A percentile compares a stretch with the other conserved stretches of the same genome.
Conservation (phyloP, 306 rosid species). For the Citrullus mucosospermus region DNA sequence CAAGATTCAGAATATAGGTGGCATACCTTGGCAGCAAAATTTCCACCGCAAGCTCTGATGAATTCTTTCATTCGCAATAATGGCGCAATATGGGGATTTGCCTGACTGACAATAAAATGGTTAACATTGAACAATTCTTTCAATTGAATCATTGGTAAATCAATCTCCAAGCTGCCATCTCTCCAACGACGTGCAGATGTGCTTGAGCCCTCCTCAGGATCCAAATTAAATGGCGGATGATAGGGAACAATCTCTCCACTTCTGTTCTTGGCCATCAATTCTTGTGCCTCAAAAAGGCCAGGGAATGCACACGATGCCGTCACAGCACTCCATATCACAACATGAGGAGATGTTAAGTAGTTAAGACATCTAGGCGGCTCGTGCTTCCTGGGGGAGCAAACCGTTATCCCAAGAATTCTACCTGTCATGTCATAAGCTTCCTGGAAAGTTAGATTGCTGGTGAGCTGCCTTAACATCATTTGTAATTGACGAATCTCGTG, state of each 20-base stretch:
- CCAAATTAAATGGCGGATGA: slow-evolving; percentile 90
- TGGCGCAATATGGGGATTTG: slow-evolving; percentile 93
- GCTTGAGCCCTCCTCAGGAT: slow-evolving; percentile 63
- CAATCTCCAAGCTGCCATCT: slow-evolving; percentile 97
- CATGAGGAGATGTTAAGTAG: slow-evolving; percentile 95
- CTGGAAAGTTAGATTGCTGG: slow-evolving; percentile 92
- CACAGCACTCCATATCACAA: slow-evolving; percentile 97
- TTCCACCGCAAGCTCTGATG: slow-evolving; percentile 76
- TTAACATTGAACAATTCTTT: slow-evolving; percentile 93
- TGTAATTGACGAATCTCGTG: slow-evolving; percentile 93
- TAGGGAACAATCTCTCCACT: slow-evolving; percentile 91
- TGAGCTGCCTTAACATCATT: slow-evolving; percentile 73
- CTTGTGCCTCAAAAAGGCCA: slow-evolving; percentile 98
- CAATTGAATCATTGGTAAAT: slow-evolving; percentile 92
- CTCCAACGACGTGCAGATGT: slow-evolving; percentile 77
- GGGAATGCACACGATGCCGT: slow-evolving; percentile 98
- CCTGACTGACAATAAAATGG: slow-evolving; percentile 93
- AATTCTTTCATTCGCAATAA: slow-evolving; percentile 72
- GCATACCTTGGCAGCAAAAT: slow-evolving; percentile 89
- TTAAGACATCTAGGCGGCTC: slow-evolving; percentile 98
- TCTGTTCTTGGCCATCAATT: slow-evolving; percentile 95
- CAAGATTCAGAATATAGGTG: slow-evolving; percentile 9
- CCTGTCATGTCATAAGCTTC: slow-evolving; percentile 99
- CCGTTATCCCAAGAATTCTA: slow-evolving; percentile 88
- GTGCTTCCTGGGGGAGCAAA: slow-evolving; percentile 94